Percentiles rank a stretch among this genome's conserved stretches.
phyloP scores from a whole-genome alignment of 2,329 filamentous ascomycete genomes.

The Exophiala viscosa region DNA sequence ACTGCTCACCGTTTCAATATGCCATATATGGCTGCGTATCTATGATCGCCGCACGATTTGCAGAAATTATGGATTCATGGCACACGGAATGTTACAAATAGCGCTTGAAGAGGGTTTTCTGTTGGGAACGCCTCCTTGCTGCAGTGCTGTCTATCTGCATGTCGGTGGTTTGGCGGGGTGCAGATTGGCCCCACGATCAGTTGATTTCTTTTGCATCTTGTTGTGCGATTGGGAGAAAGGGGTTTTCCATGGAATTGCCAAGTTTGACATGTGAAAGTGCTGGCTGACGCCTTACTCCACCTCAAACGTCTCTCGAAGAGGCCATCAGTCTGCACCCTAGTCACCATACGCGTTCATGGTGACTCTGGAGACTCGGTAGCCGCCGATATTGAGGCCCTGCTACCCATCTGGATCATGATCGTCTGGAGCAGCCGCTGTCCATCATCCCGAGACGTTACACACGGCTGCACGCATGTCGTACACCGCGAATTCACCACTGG shows the following conservation, averaged over 20 bases:
- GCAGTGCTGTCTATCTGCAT: too few relatives aligned
- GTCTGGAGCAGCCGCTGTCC: too few relatives aligned
- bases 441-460: too few relatives aligned
- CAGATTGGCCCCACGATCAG: constrained; percentile 5
- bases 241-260: constrained; percentile 7
- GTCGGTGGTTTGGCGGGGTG: constrained; percentile 11
- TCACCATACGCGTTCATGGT: background rate
- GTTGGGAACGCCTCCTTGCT: constrained; percentile 5
- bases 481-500: too few relatives aligned
- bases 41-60: too few relatives aligned
- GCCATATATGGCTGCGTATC: too few relatives aligned
- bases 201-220: constrained; percentile 4
- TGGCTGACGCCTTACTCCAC: background rate
- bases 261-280: constrained; percentile 14
- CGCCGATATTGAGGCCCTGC: too few relatives aligned
- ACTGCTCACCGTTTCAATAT: too few relatives aligned
- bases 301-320: background rate
- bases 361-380: background rate
- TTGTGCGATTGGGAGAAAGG: background rate
- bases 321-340: too few relatives aligned
- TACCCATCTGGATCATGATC: too few relatives aligned
- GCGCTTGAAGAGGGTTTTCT: constrained; percentile 1
- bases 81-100: constrained; percentile 1
- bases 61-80: too few relatives aligned
- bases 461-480: too few relatives aligned